phyloP scores from a whole-genome alignment of 176 grass and related monocot species.

The Typha latifolia region DNA sequence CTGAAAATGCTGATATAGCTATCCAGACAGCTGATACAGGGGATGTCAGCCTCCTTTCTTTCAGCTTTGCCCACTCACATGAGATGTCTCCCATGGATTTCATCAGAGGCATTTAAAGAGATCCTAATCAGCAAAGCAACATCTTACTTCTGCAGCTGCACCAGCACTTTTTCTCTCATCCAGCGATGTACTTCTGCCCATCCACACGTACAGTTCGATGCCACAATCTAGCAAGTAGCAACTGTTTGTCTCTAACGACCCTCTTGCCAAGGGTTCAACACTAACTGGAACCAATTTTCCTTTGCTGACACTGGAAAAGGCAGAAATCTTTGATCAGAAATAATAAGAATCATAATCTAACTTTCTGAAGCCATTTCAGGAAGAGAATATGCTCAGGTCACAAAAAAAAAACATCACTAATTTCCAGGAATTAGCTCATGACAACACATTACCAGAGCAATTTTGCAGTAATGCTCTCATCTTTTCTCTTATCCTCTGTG shows the following conservation, averaged over 20 bases:
- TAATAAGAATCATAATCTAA: neutral
- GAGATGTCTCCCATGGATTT: no score
- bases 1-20: no score
- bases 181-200: constrained; percentile 74
- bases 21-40: no score
- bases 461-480: constrained; percentile 33
- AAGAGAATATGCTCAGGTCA: constrained; percentile 1
- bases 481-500: constrained; percentile 36
- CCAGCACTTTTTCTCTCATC: constrained; percentile 81
- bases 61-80: no score
- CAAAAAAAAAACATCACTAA: neutral
- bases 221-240: constrained; percentile 77
- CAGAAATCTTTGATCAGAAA: constrained; percentile 7
- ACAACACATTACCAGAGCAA: constrained; percentile 50
- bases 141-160: constrained; percentile 72
- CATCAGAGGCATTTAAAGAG: neutral
- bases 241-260: constrained; percentile 79
- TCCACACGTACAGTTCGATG: constrained; percentile 78
- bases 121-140: neutral
- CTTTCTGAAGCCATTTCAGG: neutral
- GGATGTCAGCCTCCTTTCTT: neutral
- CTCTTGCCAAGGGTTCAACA: constrained; percentile 50
- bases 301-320: constrained; percentile 44
- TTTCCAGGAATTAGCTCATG: constrained; percentile 4
- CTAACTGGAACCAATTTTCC: constrained; percentile 41